Conservation (phyloP, 2,329 filamentous ascomycete species). For the Biscogniauxia mediterranea region DNA sequence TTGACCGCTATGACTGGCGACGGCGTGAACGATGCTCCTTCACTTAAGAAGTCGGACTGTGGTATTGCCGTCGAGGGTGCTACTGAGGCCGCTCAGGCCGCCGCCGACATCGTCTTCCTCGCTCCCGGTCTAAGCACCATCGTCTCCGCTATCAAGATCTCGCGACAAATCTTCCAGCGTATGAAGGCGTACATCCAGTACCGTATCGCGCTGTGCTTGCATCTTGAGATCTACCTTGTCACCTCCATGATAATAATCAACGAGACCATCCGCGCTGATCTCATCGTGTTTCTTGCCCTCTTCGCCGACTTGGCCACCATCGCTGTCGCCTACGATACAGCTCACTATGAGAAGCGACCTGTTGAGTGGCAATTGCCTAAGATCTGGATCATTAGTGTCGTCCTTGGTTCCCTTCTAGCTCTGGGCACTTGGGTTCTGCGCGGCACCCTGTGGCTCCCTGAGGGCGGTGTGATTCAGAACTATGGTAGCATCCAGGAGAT, state of each 20-base stretch:
- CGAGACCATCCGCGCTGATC: conserved; percentile 65
- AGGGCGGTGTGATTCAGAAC: conserved; percentile 71
- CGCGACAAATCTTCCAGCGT: conserved; percentile 68
- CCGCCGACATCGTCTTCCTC: conserved; percentile 68
- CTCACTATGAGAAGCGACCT: conserved; percentile 66
- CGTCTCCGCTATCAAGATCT: conserved; percentile 66
- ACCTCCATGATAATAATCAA: conserved; percentile 73
- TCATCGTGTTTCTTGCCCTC: conserved; percentile 71
- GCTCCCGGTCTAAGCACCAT: conserved; percentile 66
- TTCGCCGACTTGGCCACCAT: conserved; percentile 74
- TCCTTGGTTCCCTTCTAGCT: conserved; percentile 64
- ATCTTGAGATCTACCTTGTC: conserved; percentile 69
- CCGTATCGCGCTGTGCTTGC: conserved; percentile 66
- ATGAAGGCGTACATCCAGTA: conserved; percentile 72
- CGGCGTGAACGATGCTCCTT: conserved; percentile 68
- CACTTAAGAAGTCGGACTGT: conserved; percentile 67
- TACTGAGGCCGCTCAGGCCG: conserved; percentile 64
- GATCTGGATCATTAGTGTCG: conserved; percentile 69
- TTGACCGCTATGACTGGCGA: conserved; percentile 74
- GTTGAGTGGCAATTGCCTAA: conserved; percentile 74
- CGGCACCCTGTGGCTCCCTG: conserved; percentile 61
- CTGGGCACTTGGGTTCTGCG: conserved; percentile 67
- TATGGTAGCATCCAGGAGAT: conserved; percentile 72
- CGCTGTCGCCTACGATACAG: conserved; percentile 71
- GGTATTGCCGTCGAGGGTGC: conserved; percentile 69